A percentile compares a stretch with the other conserved stretches of the same genome.
These are phyloP conservation scores for Solanum clarkiae DNA, from an alignment of 257 asterid genomes.

Conservation along the genomic window DNA sequence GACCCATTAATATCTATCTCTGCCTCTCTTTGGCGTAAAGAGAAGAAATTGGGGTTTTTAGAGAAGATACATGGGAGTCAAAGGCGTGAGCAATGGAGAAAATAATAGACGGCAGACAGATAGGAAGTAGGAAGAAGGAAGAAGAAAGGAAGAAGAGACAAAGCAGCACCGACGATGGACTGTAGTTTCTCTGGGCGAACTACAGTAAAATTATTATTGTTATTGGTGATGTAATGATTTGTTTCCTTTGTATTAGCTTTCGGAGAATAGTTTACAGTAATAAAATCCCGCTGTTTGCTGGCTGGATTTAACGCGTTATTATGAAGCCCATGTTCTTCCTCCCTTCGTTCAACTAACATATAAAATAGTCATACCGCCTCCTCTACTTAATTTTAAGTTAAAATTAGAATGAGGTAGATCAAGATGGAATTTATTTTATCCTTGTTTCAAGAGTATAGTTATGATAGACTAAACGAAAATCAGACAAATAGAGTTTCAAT, in stretches of 20 bases:
- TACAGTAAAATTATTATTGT: background rate
- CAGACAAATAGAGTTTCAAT: background rate
- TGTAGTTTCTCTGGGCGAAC: background rate
- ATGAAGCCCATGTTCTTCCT: conserved; percentile 7
- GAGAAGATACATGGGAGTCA: background rate
- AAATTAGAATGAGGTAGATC: background rate
- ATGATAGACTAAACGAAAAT: background rate
- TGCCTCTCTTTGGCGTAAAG: background rate
- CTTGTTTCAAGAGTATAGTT: background rate
- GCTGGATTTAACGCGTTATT: conserved; percentile 43
- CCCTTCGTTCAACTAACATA: background rate
- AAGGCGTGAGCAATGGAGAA: conserved; percentile 7
- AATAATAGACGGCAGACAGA: background rate
- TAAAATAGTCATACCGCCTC: background rate
- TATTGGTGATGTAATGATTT: background rate
- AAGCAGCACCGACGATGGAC: background rate
- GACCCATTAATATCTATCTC: conserved; percentile 29
- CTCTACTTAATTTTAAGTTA: background rate
- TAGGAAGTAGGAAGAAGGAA: background rate
- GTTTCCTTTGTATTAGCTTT: background rate
- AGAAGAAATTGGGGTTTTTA: background rate
- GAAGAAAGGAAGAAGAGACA: conserved; percentile 11
- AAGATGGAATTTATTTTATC: background rate
- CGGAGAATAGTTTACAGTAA: background rate
- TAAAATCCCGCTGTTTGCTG: conserved; percentile 24